A percentile compares a stretch with the other conserved stretches of the same genome.
Evolutionary conservation across 306 rosid genomes (phyloP).

Genomic region (Begonia loranthoides): DNA sequence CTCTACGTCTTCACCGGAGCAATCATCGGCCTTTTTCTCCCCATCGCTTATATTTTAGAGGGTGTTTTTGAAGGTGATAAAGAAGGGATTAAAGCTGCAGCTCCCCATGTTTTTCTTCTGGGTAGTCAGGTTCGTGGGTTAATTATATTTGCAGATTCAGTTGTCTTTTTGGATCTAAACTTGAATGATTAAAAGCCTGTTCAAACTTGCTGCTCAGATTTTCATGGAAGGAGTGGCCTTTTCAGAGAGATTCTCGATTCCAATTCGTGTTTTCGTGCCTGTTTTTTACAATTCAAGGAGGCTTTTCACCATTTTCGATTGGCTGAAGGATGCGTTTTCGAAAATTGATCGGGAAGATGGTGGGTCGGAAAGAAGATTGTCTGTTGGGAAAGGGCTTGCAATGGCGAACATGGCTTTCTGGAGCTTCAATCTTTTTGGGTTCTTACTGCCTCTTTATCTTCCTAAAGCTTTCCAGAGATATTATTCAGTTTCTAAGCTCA

Average conservation of each 20-base stretch:
- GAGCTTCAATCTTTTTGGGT: conserved; percentile 85
- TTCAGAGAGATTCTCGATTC: conserved; percentile 37
- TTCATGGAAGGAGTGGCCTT: conserved; percentile 79
- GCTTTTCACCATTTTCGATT: conserved; percentile 53
- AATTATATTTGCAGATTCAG: too few species aligned
- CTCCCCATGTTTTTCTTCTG: conserved; percentile 76
- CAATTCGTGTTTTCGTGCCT: conserved; percentile 73
- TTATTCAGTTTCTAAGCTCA: conserved; percentile 26
- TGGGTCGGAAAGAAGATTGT: conserved; percentile 16
- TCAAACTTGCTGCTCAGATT: too few species aligned
- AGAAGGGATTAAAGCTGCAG: conserved; percentile 70
- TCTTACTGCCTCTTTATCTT: conserved; percentile 78
- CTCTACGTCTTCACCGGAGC: conserved; percentile 39
- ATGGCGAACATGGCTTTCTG: conserved; percentile 77
- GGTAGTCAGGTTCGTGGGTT: conserved; percentile 41
- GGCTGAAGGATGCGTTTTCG: conserved; percentile 60
- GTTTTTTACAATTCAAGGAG: conserved; percentile 61
- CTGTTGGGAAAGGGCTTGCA: conserved; percentile 60
- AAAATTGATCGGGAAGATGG: conserved; percentile 21
- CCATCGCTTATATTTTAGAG: conserved; percentile 53
- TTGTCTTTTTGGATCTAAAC: too few species aligned
- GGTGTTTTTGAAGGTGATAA: conserved; percentile 67
- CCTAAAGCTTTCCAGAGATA: conserved; percentile 70
- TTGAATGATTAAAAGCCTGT: too few species aligned
- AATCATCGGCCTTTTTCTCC: conserved; percentile 56